phyloP scores from a whole-genome alignment of 768 basidiomycete species.

The Kwoniella shandongensis region DNA sequence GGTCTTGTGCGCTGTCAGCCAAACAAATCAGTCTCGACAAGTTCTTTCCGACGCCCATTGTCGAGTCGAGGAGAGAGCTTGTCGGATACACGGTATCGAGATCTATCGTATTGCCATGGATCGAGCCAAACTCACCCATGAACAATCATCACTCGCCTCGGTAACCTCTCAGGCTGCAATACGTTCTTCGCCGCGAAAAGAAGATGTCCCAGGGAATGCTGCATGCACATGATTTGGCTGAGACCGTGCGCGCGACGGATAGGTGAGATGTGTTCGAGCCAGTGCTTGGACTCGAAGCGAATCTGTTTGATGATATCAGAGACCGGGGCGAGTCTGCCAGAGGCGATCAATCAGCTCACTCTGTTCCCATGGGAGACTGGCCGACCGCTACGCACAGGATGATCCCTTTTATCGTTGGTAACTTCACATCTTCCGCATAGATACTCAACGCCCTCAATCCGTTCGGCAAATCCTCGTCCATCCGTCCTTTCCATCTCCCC shows the following conservation, averaged over 20 bases:
- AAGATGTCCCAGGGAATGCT: conserved; percentile 21
- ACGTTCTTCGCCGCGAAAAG: conserved; percentile 27
- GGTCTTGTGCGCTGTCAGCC: conserved; percentile 16
- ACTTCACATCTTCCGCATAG: conserved; percentile 24
- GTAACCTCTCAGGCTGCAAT: conserved; percentile 8
- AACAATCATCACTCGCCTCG: conserved; percentile 20
- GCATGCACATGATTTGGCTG: conserved; percentile 26
- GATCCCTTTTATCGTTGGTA: conserved; percentile 28
- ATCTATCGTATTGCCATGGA: no score
- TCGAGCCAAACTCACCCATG: conserved; percentile 25
- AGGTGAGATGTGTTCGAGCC: conserved; percentile 33
- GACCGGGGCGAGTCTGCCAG: conserved; percentile 24
- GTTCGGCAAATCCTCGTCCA: conserved; percentile 8
- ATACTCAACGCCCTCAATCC: conserved; percentile 27
- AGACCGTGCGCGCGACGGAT: conserved; percentile 28
- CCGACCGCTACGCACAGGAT: conserved; percentile 21
- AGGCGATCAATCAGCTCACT: background rate
- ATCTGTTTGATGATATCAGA: conserved; percentile 39
- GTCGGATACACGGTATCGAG: no score
- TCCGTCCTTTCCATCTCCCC: conserved; percentile 2
- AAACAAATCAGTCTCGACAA: background rate
- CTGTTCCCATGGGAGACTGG: no score
- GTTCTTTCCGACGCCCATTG: no score
- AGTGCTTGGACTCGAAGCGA: conserved; percentile 23
- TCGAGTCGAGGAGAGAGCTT: no score